phyloP scores from a whole-genome alignment of 257 asterid genomes.

The Ilex aquifolium region DNA sequence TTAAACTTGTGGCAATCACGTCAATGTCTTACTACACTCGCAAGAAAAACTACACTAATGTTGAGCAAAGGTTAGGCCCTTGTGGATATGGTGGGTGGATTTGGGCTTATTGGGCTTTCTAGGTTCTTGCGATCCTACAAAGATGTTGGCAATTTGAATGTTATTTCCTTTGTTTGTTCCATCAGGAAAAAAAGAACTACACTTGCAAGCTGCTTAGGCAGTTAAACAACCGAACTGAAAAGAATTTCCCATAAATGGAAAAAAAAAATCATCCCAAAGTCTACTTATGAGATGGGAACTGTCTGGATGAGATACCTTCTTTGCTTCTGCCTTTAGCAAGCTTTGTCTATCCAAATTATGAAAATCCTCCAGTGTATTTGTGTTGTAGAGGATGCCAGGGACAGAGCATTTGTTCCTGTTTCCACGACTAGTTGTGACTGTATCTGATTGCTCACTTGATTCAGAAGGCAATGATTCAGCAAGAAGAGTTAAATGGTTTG shows the following conservation, averaged over 20 bases:
- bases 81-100: too few relatives aligned
- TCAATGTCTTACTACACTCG: background rate
- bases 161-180: too few relatives aligned
- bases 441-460: constrained; percentile 33
- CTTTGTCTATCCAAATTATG: constrained; percentile 66
- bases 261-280: too few relatives aligned
- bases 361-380: constrained; percentile 84
- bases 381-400: constrained; percentile 77
- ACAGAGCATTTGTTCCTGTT: constrained; percentile 87
- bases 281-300: too few relatives aligned
- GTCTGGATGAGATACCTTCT: constrained; percentile 39
- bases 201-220: background rate
- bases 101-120: too few relatives aligned
- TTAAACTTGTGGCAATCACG: background rate
- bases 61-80: too few relatives aligned
- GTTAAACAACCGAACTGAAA: too few relatives aligned
- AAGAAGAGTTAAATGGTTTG: constrained; percentile 73
- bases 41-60: too few relatives aligned
- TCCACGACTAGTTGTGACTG: constrained; percentile 36
- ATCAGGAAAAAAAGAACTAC: too few relatives aligned
- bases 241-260: too few relatives aligned
- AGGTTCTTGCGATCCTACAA: too few relatives aligned
- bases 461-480: constrained; percentile 78
- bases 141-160: too few relatives aligned
- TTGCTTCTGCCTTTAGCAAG: constrained; percentile 59